phyloP scores from a whole-genome alignment of 2,329 filamentous ascomycete genomes.

The Botrytis deweyae region DNA sequence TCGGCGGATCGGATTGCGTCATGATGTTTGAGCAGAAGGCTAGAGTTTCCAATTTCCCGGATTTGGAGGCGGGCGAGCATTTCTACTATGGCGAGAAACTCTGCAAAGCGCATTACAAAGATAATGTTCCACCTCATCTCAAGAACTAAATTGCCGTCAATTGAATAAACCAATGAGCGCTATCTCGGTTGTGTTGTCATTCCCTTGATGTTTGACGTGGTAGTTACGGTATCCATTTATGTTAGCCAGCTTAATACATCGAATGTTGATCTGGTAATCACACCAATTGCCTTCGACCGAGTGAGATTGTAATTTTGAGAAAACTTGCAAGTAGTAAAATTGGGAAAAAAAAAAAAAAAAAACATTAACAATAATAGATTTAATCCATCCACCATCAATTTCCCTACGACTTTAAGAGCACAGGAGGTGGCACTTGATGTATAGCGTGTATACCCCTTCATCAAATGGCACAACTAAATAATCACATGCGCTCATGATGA shows the following conservation, averaged over 20 bases:
- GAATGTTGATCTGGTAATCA: background rate
- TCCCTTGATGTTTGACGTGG: background rate
- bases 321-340: background rate
- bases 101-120: conserved; percentile 14
- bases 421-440: background rate
- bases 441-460: background rate
- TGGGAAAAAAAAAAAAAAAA: background rate
- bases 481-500: background rate
- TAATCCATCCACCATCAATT: background rate
- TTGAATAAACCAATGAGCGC: background rate
- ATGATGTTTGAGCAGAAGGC: conserved; percentile 40
- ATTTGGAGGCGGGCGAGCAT: conserved; percentile 12
- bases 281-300: background rate
- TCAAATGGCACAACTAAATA: background rate
- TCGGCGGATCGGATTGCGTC: conserved; percentile 47
- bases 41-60: conserved; percentile 13
- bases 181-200: background rate
- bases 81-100: conserved; percentile 18
- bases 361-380: too few relatives aligned
- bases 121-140: background rate
- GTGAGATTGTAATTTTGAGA: background rate
- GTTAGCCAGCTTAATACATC: background rate
- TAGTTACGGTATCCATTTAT: background rate
- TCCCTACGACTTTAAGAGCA: background rate
- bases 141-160: background rate